Evolutionary conservation across 2,329 filamentous ascomycete genomes (phyloP), one percentile per base, ranked within the genome.

Genomic region (Pseudocercospora vitis): DNA sequence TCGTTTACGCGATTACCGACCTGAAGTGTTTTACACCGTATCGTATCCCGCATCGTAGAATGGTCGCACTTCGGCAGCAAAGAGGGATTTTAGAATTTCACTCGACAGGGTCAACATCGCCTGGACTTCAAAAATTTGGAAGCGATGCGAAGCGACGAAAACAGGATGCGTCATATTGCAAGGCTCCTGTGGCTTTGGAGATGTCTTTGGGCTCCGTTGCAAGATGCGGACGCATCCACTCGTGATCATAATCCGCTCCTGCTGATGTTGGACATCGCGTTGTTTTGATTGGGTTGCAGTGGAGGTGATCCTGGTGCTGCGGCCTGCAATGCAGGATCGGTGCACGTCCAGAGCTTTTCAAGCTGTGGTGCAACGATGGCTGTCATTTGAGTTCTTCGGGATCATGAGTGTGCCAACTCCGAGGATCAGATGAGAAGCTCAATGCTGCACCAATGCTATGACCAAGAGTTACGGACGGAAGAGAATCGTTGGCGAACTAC

Each of bases 141-240:
- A 53, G 28, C 51, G 46, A 53, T 48, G 46, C 42, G 48, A 45
- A 53, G 35, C 51, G 46, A 53, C 51, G 35, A 53, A 45, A 53
- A 49, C 35, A 35, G 46, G 29, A 18, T 54, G 46, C 52, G 39
- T 45, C 42, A 24, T n/a, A 45, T 29, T 16, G 42, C 42, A 45
- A 31, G 42, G 42, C 42, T 45, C 42, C 24, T n/a, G n/a, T 45
- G 42, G 42, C 42, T 45, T 19, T 7, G 12, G 16, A 4, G n/a
- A 11, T 31, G 21, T 45, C 24, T 16, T 18, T 14, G 42, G 16
- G 24, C 24, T 45, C 19, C 24, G 18, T 16, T 14, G 7, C 24
- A 31, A 7, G 18, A 7, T 12, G 42, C 2, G n/a, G 19, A 16
- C 19, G 42, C 42, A 29, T 29, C 24, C n/a, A 45, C 23, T 31